These are phyloP conservation scores for Haberlea rhodopensis DNA, from an alignment of 257 asterid genomes.

Conservation along the genomic window DNA sequence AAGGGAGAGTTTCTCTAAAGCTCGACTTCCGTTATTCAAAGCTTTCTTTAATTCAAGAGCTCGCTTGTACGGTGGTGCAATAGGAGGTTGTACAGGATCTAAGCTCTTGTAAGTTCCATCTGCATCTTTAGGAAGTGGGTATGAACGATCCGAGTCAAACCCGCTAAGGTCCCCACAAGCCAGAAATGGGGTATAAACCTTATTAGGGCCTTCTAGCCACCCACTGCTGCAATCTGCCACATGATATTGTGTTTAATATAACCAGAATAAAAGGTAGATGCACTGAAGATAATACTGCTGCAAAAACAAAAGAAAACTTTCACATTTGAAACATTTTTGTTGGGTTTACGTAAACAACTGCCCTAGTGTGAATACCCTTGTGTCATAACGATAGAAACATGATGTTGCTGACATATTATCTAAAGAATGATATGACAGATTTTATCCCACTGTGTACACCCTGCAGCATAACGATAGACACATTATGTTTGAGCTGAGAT, in stretches of 20 bases:
- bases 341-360: neutral
- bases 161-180: conserved; percentile 96
- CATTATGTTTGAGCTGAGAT: neutral
- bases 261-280: too few relatives aligned
- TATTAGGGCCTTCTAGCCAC: conserved; percentile 94
- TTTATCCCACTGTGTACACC: too few relatives aligned
- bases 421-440: too few relatives aligned
- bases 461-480: neutral
- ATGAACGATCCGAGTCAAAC: conserved; percentile 79
- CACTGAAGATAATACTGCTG: neutral
- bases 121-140: conserved; percentile 71
- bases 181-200: conserved; percentile 86
- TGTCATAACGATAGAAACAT: too few relatives aligned
- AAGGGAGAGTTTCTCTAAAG: conserved; percentile 57
- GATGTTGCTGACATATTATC: too few relatives aligned
- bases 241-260: neutral
- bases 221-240: conserved; percentile 93
- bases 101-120: conserved; percentile 76
- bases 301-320: neutral
- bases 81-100: conserved; percentile 95
- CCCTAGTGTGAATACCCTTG: too few relatives aligned
- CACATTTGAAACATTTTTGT: neutral
- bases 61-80: conserved; percentile 96
- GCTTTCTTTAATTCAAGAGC: conserved; percentile 96
- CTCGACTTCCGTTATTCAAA: conserved; percentile 57